These are phyloP conservation scores for Yamadazyma philogaea DNA, from an alignment of 805 yeast genomes.

Conservation along the genomic window DNA sequence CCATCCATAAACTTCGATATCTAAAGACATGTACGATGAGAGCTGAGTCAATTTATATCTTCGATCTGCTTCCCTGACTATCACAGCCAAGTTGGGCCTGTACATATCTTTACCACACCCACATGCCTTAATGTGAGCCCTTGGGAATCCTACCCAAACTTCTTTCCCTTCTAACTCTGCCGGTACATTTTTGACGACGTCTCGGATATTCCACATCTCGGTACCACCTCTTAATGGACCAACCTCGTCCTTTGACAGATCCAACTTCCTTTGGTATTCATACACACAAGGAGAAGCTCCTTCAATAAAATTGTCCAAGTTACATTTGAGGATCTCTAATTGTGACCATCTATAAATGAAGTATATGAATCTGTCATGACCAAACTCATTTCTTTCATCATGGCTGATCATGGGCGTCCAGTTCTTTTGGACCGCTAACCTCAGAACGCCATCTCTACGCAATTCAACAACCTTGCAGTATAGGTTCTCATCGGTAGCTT, in stretches of 20 bases:
- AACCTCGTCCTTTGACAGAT: slow-evolving; percentile 15
- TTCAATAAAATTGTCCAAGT: slow-evolving; percentile 12
- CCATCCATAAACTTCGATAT: slow-evolving; percentile 30
- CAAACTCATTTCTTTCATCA: slow-evolving; percentile 18
- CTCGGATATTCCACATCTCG: slow-evolving; percentile 25
- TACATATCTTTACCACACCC: slow-evolving; percentile 41
- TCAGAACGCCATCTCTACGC: slow-evolving; percentile 10
- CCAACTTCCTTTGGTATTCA: slow-evolving; percentile 12
- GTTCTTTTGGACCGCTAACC: slow-evolving; percentile 27
- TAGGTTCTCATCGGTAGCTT: slow-evolving; percentile 12
- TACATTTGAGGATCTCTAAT: slow-evolving; percentile 15
- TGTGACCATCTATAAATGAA: slow-evolving; percentile 33
- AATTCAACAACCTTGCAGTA: slow-evolving; percentile 24
- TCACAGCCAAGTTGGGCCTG: slow-evolving; percentile 37
- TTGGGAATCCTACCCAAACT: slow-evolving; percentile 38
- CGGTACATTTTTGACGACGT: slow-evolving; percentile 15
- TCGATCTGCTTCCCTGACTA: slow-evolving; percentile 16
- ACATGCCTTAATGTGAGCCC: slow-evolving; percentile 37
- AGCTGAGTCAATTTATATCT: slow-evolving; percentile 27
- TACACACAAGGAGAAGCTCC: slow-evolving; percentile 13
- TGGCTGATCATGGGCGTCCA: slow-evolving; percentile 41
- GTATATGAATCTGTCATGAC: slow-evolving; percentile 27
- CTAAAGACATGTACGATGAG: slow-evolving; percentile 29
- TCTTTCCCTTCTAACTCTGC: slow-evolving; percentile 21
- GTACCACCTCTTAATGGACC: slow-evolving; percentile 40